Percentiles rank a stretch among this genome's conserved stretches.
Conservation (phyloP, 176 grass and related monocot species). For the maize (Zea mays) region Zm-B73-REFERENCE-NAM-5.0 NC_050099.1:12492001-12492500, state of each 20-base stretch:
- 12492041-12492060: background rate
- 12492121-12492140: background rate
- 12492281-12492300: background rate
- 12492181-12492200: background rate
- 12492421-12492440: too few species aligned
- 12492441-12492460: too few species aligned
- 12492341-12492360: background rate
- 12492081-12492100: background rate
- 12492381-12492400: too few species aligned
- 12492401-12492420: too few species aligned
- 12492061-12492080: background rate
- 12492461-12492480: too few species aligned
- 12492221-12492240: background rate
- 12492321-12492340: background rate
- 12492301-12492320: background rate
- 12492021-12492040: background rate
- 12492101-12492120: background rate
- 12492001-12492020: background rate
- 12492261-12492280: constrained; percentile 4
- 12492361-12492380: background rate
- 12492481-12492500: too few species aligned
- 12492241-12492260: background rate
- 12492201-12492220: background rate
- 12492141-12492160: background rate
- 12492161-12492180: background rate